Base-by-base conservation (phyloP, 2,329 filamentous ascomycete species). In the Exophiala sp. region DNA sequence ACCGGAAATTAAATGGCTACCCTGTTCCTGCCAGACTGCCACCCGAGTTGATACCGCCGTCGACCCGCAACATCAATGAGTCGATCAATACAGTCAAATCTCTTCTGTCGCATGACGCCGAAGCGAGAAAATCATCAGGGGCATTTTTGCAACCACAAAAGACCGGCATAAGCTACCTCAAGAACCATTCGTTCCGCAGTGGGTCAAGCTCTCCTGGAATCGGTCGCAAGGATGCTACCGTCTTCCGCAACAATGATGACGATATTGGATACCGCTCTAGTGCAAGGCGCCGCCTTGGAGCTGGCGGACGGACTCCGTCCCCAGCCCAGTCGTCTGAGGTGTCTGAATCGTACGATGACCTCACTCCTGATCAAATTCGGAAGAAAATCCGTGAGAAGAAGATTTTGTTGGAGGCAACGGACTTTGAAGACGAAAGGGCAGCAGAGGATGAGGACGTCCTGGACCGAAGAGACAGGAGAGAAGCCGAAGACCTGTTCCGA, bases 121-220 rank as follows among this genome's bases (percentile, higher is more conserved):
- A 96, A 63, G 79, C 83, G 51, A 81, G 93, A 37, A 96, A 95
- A 74, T 85, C 83, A 56, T 88, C 88, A 1, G 91, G 93, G 2
- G 91, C 91, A 7, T 86, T 90, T 61, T 73, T 98, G 54, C 82
- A 97, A 53, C 91, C 93, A 2, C 93, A 97, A 66, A 90, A 88
- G 70, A 97, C 93, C 9, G 93, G 93, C n/a, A 90, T 98, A 14
- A 97, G 91, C 70, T 97, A 97, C 63, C 78, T 97, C 62, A 98
- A 98, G 71, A 90, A 81, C 48, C 91, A 95, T 61, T 98, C 93
- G 0, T 95, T 98, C 75, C 81, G 83, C 50, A 80, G 81, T 13
- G 75, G 75, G 19, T 76, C 77, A 22, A 77, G 76, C 29, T 77
- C 78, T 1, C 70, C 76, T 42, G 74, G 74, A 38, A 72, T 72